Conservation (phyloP, 75 land plant species). For the Cupressus sempervirens region DNA sequence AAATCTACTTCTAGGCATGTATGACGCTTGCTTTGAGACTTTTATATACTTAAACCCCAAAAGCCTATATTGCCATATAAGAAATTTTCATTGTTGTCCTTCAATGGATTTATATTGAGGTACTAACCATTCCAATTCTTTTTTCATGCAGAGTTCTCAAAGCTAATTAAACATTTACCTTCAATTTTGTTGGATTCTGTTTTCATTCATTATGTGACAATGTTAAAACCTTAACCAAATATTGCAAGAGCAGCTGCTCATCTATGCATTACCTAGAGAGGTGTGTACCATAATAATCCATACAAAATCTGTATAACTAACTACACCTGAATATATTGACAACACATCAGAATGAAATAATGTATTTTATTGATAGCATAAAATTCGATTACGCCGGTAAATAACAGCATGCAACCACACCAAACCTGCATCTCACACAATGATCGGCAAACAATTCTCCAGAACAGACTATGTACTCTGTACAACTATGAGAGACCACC, state of each 20-base stretch:
- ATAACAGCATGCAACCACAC: no score
- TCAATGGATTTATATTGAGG: no score
- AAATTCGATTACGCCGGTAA: no score
- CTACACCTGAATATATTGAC: no score
- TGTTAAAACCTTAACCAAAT: background rate
- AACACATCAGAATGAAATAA: no score
- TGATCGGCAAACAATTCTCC: no score
- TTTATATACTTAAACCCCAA: background rate
- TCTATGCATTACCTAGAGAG: background rate
- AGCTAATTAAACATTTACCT: background rate
- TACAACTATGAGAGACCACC: no score
- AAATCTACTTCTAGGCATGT: background rate
- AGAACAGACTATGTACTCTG: no score
- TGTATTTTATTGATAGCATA: no score
- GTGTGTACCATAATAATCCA: background rate
- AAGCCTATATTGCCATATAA: background rate
- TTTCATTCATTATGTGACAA: background rate
- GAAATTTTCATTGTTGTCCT: background rate
- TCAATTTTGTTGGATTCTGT: background rate
- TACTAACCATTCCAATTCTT: background rate
- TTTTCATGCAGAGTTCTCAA: background rate
- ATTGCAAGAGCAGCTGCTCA: background rate
- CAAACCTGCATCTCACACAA: no score
- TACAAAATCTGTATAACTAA: no score
- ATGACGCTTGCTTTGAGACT: background rate